These are phyloP conservation scores for Pharnaceum exiguum DNA, from an alignment of 148 eudicot species.

Conservation along the genomic window DNA sequence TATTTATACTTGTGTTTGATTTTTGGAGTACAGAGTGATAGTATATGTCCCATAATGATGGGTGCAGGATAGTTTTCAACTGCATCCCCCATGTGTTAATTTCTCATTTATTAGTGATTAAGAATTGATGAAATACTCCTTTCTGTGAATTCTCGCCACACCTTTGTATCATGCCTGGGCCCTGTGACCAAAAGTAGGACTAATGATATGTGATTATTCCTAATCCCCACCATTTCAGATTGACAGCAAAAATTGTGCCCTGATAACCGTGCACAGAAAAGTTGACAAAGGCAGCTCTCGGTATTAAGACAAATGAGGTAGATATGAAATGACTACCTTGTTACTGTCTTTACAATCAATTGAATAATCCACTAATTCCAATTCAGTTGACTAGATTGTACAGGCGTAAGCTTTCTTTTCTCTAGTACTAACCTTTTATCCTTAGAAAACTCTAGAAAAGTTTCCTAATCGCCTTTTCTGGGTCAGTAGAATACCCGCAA, in stretches of 20 bases:
- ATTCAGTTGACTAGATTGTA: neutral
- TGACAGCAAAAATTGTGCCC: conserved; percentile 26
- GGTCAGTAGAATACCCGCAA: conserved; percentile 2
- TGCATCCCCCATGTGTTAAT: neutral
- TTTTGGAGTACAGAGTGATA: too few relatives aligned
- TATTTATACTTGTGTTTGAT: too few relatives aligned
- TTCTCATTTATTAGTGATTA: neutral
- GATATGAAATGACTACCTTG: conserved; percentile 6
- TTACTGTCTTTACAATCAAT: neutral
- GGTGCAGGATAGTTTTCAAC: too few relatives aligned
- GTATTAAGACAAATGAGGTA: conserved; percentile 5
- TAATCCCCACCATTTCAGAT: conserved; percentile 9
- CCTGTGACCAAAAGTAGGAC: conserved; percentile 14
- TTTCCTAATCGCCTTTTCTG: neutral
- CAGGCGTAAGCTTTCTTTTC: conserved; percentile 2
- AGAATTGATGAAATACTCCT: too few relatives aligned
- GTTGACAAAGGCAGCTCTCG: neutral
- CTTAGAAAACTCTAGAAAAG: conserved; percentile 4
- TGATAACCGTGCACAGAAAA: conserved; percentile 8
- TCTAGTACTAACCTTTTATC: neutral
- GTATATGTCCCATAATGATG: too few relatives aligned
- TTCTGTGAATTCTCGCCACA: too few relatives aligned
- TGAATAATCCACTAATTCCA: neutral
- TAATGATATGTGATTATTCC: neutral
- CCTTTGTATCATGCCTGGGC: conserved; percentile 3